Conservation (phyloP, 2,329 filamentous ascomycete genomes). For the Thielaviopsis ethacetica region DNA sequence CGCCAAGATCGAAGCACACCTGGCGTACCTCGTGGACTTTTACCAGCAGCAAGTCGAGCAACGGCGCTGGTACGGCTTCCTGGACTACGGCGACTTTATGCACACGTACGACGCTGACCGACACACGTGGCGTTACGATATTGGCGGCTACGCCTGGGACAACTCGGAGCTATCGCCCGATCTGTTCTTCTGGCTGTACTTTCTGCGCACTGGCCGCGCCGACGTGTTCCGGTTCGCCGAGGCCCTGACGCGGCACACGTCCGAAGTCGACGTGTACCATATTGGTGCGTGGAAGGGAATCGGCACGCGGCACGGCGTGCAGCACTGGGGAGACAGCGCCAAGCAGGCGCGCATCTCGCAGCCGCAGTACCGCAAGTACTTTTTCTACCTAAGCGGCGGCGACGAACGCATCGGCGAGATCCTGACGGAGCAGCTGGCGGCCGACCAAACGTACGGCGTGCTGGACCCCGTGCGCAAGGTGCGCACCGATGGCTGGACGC, state of each 20-base stretch:
- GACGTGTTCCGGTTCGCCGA: slow-evolving; percentile 44
- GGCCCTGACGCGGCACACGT: slow-evolving; percentile 38
- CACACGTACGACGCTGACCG: slow-evolving; percentile 44
- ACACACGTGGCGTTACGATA: slow-evolving; percentile 45
- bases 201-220: slow-evolving; percentile 39
- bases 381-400: slow-evolving; percentile 39
- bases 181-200: slow-evolving; percentile 46
- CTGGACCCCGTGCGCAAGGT: slow-evolving; percentile 45
- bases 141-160: slow-evolving; percentile 49
- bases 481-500: slow-evolving; percentile 32
- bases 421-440: slow-evolving; percentile 32
- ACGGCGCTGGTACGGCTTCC: slow-evolving; percentile 46
- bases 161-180: slow-evolving; percentile 48
- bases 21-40: slow-evolving; percentile 39
- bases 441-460: slow-evolving; percentile 32
- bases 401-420: slow-evolving; percentile 42
- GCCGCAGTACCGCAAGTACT: slow-evolving; percentile 38
- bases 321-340: slow-evolving; percentile 43
- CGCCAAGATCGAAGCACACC: slow-evolving; percentile 30
- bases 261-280: slow-evolving; percentile 48
- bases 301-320: slow-evolving; percentile 45
- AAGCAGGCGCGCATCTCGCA: slow-evolving; percentile 47
- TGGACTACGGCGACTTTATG: slow-evolving; percentile 45
- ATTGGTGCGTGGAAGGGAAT: slow-evolving; percentile 40
- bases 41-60: slow-evolving; percentile 40